Percentiles rank a stretch among this genome's conserved stretches.
Conservation (phyloP, 139 green algal species). For the Yamagishiella unicocca region DNA sequence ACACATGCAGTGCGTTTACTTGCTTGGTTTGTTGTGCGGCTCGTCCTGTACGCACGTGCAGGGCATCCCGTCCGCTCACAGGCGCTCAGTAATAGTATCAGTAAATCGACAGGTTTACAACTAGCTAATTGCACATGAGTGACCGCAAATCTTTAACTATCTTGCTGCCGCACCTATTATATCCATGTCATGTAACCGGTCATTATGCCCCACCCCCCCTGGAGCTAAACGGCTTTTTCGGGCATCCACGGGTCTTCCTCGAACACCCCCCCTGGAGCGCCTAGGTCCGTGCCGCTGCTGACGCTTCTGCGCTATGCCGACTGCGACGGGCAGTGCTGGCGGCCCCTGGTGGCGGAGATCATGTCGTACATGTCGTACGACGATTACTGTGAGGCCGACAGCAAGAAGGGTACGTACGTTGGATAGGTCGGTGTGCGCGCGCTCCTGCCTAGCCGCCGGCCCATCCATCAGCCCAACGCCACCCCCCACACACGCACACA, state of each 20-base stretch:
- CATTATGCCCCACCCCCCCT: no score
- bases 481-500: neutral
- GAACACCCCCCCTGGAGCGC: no score
- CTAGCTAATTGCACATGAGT: no score
- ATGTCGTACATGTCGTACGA: neutral
- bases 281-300: conserved; percentile 13
- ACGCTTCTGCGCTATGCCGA: conserved; percentile 23
- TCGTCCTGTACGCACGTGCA: neutral
- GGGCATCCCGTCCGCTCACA: neutral
- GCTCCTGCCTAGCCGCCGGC: neutral
- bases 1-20: neutral
- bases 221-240: no score
- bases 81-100: no score
- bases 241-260: no score
- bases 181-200: no score
- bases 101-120: no score
- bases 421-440: neutral
- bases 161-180: neutral
- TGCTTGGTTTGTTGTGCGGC: neutral
- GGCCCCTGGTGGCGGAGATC: conserved; percentile 2
- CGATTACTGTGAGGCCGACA: neutral
- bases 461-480: neutral
- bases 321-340: conserved; percentile 1
- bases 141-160: no score
- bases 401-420: neutral